Evolutionary conservation across 352 stramenopile species (phyloP), one percentile per base, ranked within the genome.

Genomic region (Aphanomyces stellatus): DNA sequence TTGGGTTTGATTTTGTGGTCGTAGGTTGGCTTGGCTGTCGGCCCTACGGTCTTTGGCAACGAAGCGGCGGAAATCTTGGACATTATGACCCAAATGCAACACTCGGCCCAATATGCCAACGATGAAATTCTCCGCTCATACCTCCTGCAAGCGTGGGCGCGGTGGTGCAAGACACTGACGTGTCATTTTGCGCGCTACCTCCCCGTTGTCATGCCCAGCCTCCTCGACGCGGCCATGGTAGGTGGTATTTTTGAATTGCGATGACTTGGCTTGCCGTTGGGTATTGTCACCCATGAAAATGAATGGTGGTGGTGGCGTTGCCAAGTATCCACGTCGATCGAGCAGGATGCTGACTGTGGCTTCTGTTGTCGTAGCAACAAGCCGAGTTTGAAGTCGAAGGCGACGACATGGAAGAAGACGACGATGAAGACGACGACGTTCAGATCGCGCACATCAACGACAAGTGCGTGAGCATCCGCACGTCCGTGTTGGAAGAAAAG

Each of bases 121-220:
- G 89, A 92, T 69, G 86, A 94, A 55, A 85, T 83, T 57, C 88
- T 92, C 43, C 83, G 83, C 27, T 91, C 84, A 33, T 94, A 94
- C 53, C 63, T 94, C 61, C 65, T 92, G 49, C 83, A 93, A 33
- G 85, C 83, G 2, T 94, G 82, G 80, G 82, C 82, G 25, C 80
- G 85, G 1, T 91, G 78, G 53, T 89, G 80, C 51, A 87, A 82
- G 46, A 89, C 81, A 41, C 77, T 96, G 22, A 81, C 80, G 34
- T 77, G 80, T 22, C 82, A 90, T 51, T 94, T 96, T 76, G 82
- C 81, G 28, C 74, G 75, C 2, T 96, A 91, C 48, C 34, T 96
- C 63, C 81, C 80, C 0, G 73, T 90, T 7, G 81, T 95, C 24
- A 90, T 96, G 84, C 86, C 86, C 11, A 86, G 85, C 33, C 71